A percentile compares a stretch with the other conserved stretches of the same genome.
Evolutionary conservation across 2,329 filamentous ascomycete species (phyloP).

Genomic region (Colletotrichum tropicale): DNA sequence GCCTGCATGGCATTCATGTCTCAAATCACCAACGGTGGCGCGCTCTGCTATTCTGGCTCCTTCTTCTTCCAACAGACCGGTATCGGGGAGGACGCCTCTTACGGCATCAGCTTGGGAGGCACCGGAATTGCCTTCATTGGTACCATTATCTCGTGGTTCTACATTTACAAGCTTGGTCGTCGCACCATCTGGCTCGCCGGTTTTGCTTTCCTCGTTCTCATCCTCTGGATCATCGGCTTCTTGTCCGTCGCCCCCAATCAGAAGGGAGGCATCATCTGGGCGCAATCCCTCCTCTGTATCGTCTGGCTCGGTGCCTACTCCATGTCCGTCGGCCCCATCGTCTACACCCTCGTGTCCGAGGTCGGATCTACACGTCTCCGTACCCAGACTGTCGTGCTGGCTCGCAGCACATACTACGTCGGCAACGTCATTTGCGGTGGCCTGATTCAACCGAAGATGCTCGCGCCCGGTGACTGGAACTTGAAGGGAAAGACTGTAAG

Average conservation of each 20-base stretch:
- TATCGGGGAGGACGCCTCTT: conserved; percentile 38
- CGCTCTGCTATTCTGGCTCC: conserved; percentile 44
- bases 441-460: conserved; percentile 40
- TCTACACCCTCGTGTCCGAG: conserved; percentile 50
- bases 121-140: conserved; percentile 48
- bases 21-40: conserved; percentile 45
- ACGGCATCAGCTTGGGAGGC: conserved; percentile 45
- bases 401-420: conserved; percentile 44
- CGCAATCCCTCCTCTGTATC: conserved; percentile 43
- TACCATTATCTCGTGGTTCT: conserved; percentile 46
- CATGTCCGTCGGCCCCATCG: conserved; percentile 47
- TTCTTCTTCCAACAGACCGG: conserved; percentile 54
- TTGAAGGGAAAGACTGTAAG: conserved; percentile 40
- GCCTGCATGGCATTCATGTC: conserved; percentile 43
- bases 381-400: conserved; percentile 50
- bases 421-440: conserved; percentile 45
- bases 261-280: conserved; percentile 38
- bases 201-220: conserved; percentile 37
- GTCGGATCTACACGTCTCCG: conserved; percentile 49
- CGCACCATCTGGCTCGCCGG: conserved; percentile 47
- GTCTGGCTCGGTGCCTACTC: conserved; percentile 50
- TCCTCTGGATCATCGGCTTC: conserved; percentile 49
- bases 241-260: conserved; percentile 41
- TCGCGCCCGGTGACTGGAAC: conserved; percentile 44
- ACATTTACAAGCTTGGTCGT: conserved; percentile 45